A percentile compares a stretch with the other conserved stretches of the same genome.
These are phyloP conservation scores for Teunomyces atbi DNA, from an alignment of 805 yeast genomes.

Conservation along the genomic window DNA sequence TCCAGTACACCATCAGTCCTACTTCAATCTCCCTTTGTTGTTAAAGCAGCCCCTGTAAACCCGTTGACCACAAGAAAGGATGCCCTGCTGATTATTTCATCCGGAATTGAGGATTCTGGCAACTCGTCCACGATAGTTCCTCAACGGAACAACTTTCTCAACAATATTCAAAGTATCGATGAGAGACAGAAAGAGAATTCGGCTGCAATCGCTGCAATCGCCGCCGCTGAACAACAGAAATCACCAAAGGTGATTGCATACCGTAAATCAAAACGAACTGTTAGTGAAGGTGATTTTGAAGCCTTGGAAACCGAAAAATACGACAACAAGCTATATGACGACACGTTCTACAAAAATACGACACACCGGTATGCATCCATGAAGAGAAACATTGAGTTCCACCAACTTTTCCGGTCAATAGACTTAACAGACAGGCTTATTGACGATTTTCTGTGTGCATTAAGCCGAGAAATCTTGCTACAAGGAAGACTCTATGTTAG, in stretches of 20 bases:
- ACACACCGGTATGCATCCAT: slow-evolving; percentile 62
- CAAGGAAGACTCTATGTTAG: slow-evolving; percentile 66
- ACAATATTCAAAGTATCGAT: slow-evolving; percentile 7
- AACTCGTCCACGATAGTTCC: background rate
- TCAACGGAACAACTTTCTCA: slow-evolving; percentile 6
- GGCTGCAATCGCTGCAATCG: slow-evolving; percentile 2
- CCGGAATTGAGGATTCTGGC: slow-evolving; percentile 2
- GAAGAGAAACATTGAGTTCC: slow-evolving; percentile 60
- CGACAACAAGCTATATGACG: slow-evolving; percentile 51
- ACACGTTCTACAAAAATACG: slow-evolving; percentile 58
- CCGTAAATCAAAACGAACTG: slow-evolving; percentile 33
- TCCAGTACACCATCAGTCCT: slow-evolving; percentile 15
- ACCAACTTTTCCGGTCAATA: slow-evolving; percentile 53
- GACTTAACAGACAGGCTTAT: slow-evolving; percentile 52
- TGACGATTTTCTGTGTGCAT: slow-evolving; percentile 64
- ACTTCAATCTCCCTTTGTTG: slow-evolving; percentile 34
- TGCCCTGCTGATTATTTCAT: slow-evolving; percentile 21
- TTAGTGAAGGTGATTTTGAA: slow-evolving; percentile 21
- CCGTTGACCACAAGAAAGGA: slow-evolving; percentile 25
- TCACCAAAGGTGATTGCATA: slow-evolving; percentile 39
- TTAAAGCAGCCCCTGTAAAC: slow-evolving; percentile 24
- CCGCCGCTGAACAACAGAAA: background rate
- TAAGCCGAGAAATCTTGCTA: slow-evolving; percentile 60
- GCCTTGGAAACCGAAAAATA: slow-evolving; percentile 15
- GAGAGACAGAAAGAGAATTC: slow-evolving; percentile 4